Base-by-base conservation (phyloP, 768 basidiomycete species). In the Pulveroboletus sp. region DNA sequence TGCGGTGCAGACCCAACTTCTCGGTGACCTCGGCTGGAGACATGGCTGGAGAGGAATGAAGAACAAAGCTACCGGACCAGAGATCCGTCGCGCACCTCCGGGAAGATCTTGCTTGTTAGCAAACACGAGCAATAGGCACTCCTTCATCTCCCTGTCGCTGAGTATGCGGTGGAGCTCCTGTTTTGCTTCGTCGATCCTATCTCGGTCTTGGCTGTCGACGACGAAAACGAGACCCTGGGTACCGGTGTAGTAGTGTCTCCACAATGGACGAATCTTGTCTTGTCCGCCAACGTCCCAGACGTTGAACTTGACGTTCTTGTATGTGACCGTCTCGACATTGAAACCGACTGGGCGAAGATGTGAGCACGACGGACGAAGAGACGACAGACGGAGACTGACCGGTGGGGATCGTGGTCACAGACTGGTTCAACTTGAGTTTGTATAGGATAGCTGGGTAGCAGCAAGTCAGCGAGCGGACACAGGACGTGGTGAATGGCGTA, bases 201-300 rank as follows among this genome's bases (percentile, higher is more conserved):
- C 93, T 53, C 90, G 76, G 69, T 98, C 95, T 64, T 93, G 90
- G 55, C 92, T 94, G 72, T 98, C 95, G 50, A 98, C 93, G 50
- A 98, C 95, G 66, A 96, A 98, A 48, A 98, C 94, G 56, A 98
- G 83, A 50, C 94, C 95, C 73, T 98, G 95, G 1, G 95, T 98
- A 53, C 95, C 95, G 11, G 95, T 97, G 75, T 97, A 98, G 71
- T 98, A 98, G 71, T 98, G 95, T 72, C 95, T 80, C 95, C 95
- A 98, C 37, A 98, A 76, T 24, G 95, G 95, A 44, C 95, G 81
- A 65, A 98, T 98, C 80, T 98, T 98, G 76, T 98, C 95, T 73
- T 98, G 95, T n/a, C 95, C 95, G 61, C 95, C 95, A 36, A 98
- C 95, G 66, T 96, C 93, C 92, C 93, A 89, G 7, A 90, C 86